Base-by-base conservation (phyloP, 352 stramenopile genomes). In the Pythium pectinolyticum region DNA sequence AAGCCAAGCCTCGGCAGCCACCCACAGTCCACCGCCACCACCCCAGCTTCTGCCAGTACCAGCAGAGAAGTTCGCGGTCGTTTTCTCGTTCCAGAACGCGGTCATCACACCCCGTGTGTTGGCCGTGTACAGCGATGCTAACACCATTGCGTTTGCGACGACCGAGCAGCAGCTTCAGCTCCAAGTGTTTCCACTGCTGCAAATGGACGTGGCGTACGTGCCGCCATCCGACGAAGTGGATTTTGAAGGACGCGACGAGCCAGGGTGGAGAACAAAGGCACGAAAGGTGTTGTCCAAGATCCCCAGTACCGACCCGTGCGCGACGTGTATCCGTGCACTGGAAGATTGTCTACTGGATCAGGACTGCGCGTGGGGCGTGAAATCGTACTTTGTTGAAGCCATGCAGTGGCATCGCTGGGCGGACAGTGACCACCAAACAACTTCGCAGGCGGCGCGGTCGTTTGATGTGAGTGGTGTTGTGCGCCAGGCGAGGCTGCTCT, bases 361-460 rank as follows among this genome's bases (percentile, higher is more conserved):
- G 20, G 43, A 50, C 43, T 50, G 43, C 20, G 43, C 20, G 12
- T 50, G 10, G 10, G 43, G 43, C 14, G 43, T 50, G 6, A 50
- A 50, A 10, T 50, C 43, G 22, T 50, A 50, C 43, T 50, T 50
- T 32, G 43, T 3, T 20, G 43, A 50, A 12, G 43, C 43, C 24
- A 28, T 50, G 7, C 24, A 5, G 11, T 50, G n/a, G 22, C 19
- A 50, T 12, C 43, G 22, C 3, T 50, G 43, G 43, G 43, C 7
- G 11, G 32, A 50, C 43, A n/a, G n/a, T n/a, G n/a, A n/a, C n/a
- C n/a, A n/a, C n/a, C n/a, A n/a, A n/a, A n/a, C n/a, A n/a, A n/a
- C n/a, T n/a, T n/a, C n/a, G n/a, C n/a, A 50, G 22, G 32, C 22
- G 22, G 5, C 40, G 6, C 14, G 3, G 5, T 10, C 11, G 43